Base-by-base conservation (phyloP, 2,329 filamentous ascomycete species). In the Drechslera avenae region DNA sequence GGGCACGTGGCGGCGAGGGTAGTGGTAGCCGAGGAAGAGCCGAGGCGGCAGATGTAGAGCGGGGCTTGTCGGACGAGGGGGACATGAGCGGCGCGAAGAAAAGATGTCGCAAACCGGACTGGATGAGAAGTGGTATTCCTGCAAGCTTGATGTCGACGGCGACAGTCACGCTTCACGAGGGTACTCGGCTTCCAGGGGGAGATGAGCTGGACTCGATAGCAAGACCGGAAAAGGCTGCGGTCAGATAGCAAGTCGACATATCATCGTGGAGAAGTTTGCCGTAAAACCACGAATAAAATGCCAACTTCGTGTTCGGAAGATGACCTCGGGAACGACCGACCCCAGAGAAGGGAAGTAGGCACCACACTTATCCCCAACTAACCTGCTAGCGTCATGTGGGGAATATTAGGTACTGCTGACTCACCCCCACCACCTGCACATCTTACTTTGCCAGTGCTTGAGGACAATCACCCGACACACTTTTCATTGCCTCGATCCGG, bases 61-160 rank as follows among this genome's bases (percentile, higher is more conserved):
- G 43, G 18, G 50, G 36, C 1, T 5, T 6, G 0, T 18, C 34
- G 12, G 13, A 19, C 18, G 16, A 19, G 18, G 32, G 46, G 3
- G 23, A 30, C 28, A 28, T 4, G 52, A 52, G 21, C 18, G 55
- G 55, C 4, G 43, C 30, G 0, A 53, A 54, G 33, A 52, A 44
- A 26, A 17, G 23, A n/a, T 46, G 46, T 13, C 36, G 56, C 17
- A 64, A 52, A 23, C 62, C 63, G 5, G 62, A 66, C 46, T 66
- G 62, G 62, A 19, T 67, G 51, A 44, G 60, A 32, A 52, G 43
- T 17, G 54, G 52, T 16, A 46, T 66, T 21, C 63, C 60, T 5
- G 52, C 46, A 5, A 58, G 52, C 45, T 35, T 66, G 44, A 59
- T 66, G 54, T 55, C 50, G 7, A 64, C 59, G 3, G 46, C 51